Base-by-base conservation (phyloP, 805 yeast species). In the Spathaspora passalidarum region DNA sequence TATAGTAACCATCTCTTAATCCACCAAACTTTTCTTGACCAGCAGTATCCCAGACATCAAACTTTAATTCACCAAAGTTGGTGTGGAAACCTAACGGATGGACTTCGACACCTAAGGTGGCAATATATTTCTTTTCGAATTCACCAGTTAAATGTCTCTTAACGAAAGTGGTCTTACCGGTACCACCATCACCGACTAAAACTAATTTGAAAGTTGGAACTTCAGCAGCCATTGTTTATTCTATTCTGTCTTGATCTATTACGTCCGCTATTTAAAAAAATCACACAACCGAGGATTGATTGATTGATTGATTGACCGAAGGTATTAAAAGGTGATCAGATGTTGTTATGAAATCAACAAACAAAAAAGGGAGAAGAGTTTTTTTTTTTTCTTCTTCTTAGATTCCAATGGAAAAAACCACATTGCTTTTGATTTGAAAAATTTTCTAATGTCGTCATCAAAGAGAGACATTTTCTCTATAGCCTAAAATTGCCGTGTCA, bases 1-100 rank as follows among this genome's bases (percentile, higher is more conserved):
- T 94, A 78, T 94, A 94, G 80, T 94, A 94, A 69, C 99, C 99
- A 68, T 94, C 99, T 81, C 99, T 91, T 67, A 94, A 81, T 62
- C 99, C 99, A 75, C 99, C 99, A 61, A 94, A 94, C 78, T 94
- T 94, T 78, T 94, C 99, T 80, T 94, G 99, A 55, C 99, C 99
- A 49, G 99, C 99, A 46, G 99, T 94, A 75, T 94, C 99, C 99
- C 99, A 94, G 63, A 94, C 97, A 70, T 94, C 97, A 75, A 94
- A 94, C 74, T 88, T 92, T 77, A 94, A 89, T 76, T 92, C 97
- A 77, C 99, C 99, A 67, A 76, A 94, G 80, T 92, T 92, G 70
- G 99, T 94, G 86, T 82, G 88, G 85, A 94, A 94, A 40, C 94
- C 89, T 73, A 94, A 83, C 59, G 99, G 99, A 72, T 94, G 97